A percentile compares a stretch with the other conserved stretches of the same genome.
Evolutionary conservation across 2,329 filamentous ascomycete species (phyloP).

Genomic region (Colletotrichum nymphaeae): DNA sequence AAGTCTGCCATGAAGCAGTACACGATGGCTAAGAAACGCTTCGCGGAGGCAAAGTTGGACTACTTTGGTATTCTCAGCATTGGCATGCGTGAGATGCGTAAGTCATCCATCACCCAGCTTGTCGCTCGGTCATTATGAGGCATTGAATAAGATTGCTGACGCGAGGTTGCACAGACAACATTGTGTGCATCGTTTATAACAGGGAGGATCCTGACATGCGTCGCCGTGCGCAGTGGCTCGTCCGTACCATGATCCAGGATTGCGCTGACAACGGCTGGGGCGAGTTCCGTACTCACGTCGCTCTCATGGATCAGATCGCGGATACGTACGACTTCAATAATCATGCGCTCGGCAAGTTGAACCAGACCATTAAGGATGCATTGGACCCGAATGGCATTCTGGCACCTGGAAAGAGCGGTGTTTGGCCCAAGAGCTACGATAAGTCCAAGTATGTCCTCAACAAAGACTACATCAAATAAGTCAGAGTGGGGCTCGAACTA

Average conservation of each 20-base stretch:
- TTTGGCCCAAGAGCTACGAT: conserved; percentile 45
- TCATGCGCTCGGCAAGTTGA: conserved; percentile 54
- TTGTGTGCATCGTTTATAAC: conserved; percentile 65
- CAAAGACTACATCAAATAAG: conserved; percentile 30
- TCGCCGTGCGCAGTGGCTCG: conserved; percentile 43
- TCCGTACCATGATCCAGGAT: conserved; percentile 52
- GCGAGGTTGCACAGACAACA: conserved; percentile 51
- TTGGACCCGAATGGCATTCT: conserved; percentile 55
- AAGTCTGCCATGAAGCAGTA: conserved; percentile 53
- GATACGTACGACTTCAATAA: conserved; percentile 58
- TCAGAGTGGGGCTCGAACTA: too few species aligned
- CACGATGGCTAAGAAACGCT: conserved; percentile 45
- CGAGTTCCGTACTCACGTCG: conserved; percentile 59
- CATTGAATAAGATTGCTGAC: background rate
- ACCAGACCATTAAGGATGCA: conserved; percentile 56
- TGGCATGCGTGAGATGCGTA: conserved; percentile 57
- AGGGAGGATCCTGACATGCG: conserved; percentile 51
- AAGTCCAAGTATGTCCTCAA: conserved; percentile 22
- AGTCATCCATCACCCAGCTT: background rate
- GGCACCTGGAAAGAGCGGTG: conserved; percentile 49
- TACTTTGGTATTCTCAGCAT: conserved; percentile 53
- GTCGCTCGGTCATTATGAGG: background rate
- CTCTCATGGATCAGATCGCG: conserved; percentile 59
- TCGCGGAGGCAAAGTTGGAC: conserved; percentile 50
- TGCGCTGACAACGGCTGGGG: conserved; percentile 55